These are phyloP conservation scores for Fusarium nisikadoi DNA, from an alignment of 2,329 filamentous ascomycete genomes.

Conservation along the genomic window DNA sequence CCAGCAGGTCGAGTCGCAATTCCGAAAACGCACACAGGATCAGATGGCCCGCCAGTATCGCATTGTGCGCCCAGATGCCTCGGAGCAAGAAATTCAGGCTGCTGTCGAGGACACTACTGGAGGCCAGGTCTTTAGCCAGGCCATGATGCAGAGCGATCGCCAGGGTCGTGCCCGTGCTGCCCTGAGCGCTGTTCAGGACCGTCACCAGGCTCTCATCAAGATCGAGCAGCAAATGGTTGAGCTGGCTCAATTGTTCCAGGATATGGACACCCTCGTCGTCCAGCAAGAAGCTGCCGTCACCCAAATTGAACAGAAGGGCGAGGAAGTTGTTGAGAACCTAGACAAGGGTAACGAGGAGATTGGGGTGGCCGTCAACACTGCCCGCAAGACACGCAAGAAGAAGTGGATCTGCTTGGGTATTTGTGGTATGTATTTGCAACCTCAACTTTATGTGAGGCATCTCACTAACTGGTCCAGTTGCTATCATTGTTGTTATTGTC, in stretches of 20 bases:
- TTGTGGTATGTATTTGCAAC: slow-evolving; percentile 57
- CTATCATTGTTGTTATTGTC: slow-evolving; percentile 63
- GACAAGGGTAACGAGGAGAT: slow-evolving; percentile 88
- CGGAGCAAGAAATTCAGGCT: slow-evolving; percentile 79
- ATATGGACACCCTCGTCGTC: slow-evolving; percentile 85
- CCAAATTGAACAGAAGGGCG: slow-evolving; percentile 86
- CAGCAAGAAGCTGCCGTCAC: slow-evolving; percentile 85
- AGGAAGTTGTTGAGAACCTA: slow-evolving; percentile 86
- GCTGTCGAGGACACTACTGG: slow-evolving; percentile 78
- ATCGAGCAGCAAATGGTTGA: slow-evolving; percentile 92
- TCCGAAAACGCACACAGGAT: slow-evolving; percentile 81
- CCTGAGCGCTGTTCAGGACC: slow-evolving; percentile 80
- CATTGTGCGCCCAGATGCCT: slow-evolving; percentile 85
- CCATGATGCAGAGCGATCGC: slow-evolving; percentile 82
- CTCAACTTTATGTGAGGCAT: neutral
- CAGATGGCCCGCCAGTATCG: slow-evolving; percentile 91
- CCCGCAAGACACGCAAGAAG: slow-evolving; percentile 84
- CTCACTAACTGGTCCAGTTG: slow-evolving; percentile 54
- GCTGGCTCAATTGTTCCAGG: slow-evolving; percentile 86
- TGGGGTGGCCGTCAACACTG: slow-evolving; percentile 81
- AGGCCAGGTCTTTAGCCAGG: slow-evolving; percentile 88
- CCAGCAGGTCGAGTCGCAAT: slow-evolving; percentile 81
- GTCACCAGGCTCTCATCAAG: slow-evolving; percentile 88
- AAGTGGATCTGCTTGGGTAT: slow-evolving; percentile 97
- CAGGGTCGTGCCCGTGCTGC: slow-evolving; percentile 84